Conservation (phyloP, 2,329 filamentous ascomycete species). For the Verruconis gallopava region DNA sequence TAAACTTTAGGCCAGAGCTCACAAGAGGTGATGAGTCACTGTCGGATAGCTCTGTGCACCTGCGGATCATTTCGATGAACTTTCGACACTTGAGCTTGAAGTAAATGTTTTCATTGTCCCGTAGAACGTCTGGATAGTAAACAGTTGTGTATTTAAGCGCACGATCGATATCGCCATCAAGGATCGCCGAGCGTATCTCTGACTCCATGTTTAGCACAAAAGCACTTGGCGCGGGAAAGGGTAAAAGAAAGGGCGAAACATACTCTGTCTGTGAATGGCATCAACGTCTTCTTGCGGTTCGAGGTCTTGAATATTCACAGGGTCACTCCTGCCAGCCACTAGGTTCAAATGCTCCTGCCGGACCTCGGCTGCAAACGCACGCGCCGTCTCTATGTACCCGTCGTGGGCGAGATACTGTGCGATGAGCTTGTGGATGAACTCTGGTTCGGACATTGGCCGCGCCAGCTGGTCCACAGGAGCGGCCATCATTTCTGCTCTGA, state of each 20-base stretch:
- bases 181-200: constrained; percentile 77
- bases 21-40: constrained; percentile 23
- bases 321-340: constrained; percentile 37
- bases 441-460: constrained; percentile 55
- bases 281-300: constrained; percentile 72
- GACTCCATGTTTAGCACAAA: too few species aligned
- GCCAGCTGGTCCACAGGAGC: constrained; percentile 47
- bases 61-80: constrained; percentile 88
- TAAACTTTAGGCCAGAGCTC: background rate
- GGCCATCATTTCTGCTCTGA: constrained; percentile 49
- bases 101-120: constrained; percentile 68
- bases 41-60: constrained; percentile 49
- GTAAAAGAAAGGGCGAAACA: constrained; percentile 19
- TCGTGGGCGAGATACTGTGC: constrained; percentile 88
- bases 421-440: constrained; percentile 70
- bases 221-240: too few species aligned
- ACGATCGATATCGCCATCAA: constrained; percentile 84
- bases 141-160: constrained; percentile 69
- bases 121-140: constrained; percentile 70
- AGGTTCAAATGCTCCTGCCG: constrained; percentile 59
- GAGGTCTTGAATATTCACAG: constrained; percentile 37
- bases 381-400: constrained; percentile 86
- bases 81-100: constrained; percentile 82
- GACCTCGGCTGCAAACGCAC: constrained; percentile 75
- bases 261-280: constrained; percentile 75